Conservation (phyloP, 768 basidiomycete species). For the Botryobasidium botryosum region DNA sequence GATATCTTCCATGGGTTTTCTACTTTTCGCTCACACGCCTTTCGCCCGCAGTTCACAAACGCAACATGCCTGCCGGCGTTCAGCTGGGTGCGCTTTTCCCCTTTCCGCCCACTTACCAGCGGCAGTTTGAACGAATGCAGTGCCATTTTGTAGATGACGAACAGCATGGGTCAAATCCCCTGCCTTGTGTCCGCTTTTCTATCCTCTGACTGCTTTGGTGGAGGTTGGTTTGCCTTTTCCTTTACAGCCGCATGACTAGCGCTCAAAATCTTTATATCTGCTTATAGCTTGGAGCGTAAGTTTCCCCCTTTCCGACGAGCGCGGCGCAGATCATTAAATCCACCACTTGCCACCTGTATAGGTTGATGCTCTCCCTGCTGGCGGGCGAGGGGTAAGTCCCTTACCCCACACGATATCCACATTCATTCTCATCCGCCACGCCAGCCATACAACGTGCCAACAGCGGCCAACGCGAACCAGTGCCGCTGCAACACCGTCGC, state of each 20-base stretch:
- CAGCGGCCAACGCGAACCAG: not conserved
- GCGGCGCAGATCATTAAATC: not conserved
- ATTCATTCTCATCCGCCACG: not conserved
- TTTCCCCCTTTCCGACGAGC: not conserved
- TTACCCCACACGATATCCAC: not conserved
- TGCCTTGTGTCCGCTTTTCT: slow-evolving; percentile 7
- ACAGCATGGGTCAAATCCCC: slow-evolving; percentile 4
- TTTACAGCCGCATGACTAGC: not conserved
- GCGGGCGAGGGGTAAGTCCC: not conserved
- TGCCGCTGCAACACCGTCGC: slow-evolving; percentile 8
- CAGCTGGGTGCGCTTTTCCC: too few relatives aligned
- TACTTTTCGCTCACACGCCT: too few relatives aligned
- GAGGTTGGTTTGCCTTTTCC: not conserved
- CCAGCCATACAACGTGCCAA: slow-evolving; percentile 1
- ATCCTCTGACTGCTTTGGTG: not conserved
- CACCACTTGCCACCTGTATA: not conserved
- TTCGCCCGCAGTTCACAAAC: too few relatives aligned
- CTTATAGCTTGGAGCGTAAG: not conserved
- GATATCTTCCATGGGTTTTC: too few relatives aligned
- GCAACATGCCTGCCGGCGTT: too few relatives aligned
- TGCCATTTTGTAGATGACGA: slow-evolving; percentile 5
- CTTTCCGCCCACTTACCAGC: too few relatives aligned
- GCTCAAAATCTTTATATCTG: not conserved
- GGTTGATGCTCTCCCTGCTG: not conserved
- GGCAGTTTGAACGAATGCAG: not conserved